Evolutionary conservation across 352 stramenopile genomes (phyloP).

Genomic region (Discostella stelligera): DNA sequence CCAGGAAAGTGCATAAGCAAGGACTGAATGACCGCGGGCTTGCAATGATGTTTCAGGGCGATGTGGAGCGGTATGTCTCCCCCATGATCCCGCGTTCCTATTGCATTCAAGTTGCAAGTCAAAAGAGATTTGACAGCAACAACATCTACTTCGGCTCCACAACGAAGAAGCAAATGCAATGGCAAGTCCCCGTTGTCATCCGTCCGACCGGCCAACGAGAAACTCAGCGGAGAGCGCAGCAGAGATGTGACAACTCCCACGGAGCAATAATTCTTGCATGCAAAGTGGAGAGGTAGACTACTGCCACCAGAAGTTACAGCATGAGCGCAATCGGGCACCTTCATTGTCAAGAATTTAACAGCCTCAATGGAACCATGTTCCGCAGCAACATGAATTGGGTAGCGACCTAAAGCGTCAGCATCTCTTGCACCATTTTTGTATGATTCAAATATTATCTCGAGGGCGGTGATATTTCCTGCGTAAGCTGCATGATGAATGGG

Average conservation of each 20-base stretch:
- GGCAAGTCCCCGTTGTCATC: conserved; percentile 82
- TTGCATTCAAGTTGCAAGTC: conserved; percentile 72
- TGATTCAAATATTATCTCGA: conserved; percentile 82
- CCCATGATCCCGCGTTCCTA: conserved; percentile 40
- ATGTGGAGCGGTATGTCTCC: conserved; percentile 59
- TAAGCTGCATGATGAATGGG: conserved; percentile 81
- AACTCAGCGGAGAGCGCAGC: conserved; percentile 64
- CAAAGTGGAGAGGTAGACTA: conserved; percentile 77
- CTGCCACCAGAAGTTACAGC: conserved; percentile 72
- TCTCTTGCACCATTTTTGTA: conserved; percentile 84
- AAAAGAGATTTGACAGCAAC: conserved; percentile 82
- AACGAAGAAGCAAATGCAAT: conserved; percentile 77
- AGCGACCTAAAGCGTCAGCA: conserved; percentile 67
- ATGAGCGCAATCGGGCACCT: conserved; percentile 73
- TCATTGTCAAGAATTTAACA: conserved; percentile 79
- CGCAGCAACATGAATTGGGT: conserved; percentile 80
- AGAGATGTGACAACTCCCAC: conserved; percentile 81
- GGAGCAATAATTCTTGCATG: conserved; percentile 75
- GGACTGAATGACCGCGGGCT: conserved; percentile 65
- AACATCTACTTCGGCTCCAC: conserved; percentile 75
- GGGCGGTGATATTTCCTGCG: conserved; percentile 73
- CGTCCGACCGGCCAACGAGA: conserved; percentile 73
- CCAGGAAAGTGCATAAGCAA: conserved; percentile 77
- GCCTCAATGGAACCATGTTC: conserved; percentile 78
- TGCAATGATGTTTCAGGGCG: conserved; percentile 75